Base-by-base conservation (phyloP, 1,139 yeast genomes). In the Debaryomyces singareniensis region DNA sequence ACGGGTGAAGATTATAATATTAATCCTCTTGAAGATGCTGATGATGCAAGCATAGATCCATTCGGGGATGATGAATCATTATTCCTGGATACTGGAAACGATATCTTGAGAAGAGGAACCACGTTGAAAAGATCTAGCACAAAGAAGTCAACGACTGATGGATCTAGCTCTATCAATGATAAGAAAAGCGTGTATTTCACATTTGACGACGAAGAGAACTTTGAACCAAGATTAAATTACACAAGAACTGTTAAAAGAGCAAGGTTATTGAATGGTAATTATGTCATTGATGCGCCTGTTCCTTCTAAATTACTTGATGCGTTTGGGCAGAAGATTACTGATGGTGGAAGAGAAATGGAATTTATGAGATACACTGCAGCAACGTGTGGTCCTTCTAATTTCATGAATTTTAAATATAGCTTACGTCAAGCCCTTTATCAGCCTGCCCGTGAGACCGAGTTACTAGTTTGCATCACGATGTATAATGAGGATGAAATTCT, bases 321-420 rank as follows among this genome's bases (percentile, higher is more conserved):
- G 30, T 75, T 74, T 45, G 61, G 71, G 36, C 58, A 67, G 47
- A 62, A 46, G 49, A 59, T 71, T 37, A 61, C 67, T 9, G 68
- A 69, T 25, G 52, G 58, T 26, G 63, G 65, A 13, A 64, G 86
- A 34, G 94, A 83, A 54, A 81, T 82, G 64, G 61, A 81, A 5
- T 78, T 76, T 40, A 74, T 83, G 82, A 63, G 94, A 40, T 83
- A 83, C 55, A 77, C 85, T 20, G 94, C 89, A 0, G 84, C 81
- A 27, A 83, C 94, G 2, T 78, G 87, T 49, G 86, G 85, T 31
- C 91, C 94, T 0, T 65, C 75, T 5, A 75, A 77, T 36, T 83
- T 77, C 44, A 57, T 53, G 25, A 47, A 52, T n/a, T 68, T 65
- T 42, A 67, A 73, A 42, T 83, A 80, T 54, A 74, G 76, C 24